Base-by-base conservation (phyloP, 257 asterid genomes). In the Capsicum chinense region DNA sequence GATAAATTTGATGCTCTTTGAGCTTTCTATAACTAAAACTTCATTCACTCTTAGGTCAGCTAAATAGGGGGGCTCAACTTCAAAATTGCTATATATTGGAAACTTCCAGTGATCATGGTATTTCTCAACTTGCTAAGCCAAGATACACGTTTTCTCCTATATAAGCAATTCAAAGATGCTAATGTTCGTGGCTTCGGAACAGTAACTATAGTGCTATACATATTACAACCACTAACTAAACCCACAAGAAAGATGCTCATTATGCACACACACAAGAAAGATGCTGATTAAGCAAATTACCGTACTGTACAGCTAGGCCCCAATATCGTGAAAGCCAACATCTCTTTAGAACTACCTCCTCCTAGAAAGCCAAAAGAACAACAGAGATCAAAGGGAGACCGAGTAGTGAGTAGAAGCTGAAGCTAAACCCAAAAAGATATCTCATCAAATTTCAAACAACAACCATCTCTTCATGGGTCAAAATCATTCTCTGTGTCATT, bases 241-340 rank as follows among this genome's bases (percentile, higher is more conserved):
- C 54, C 58, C 44, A 83, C 50, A 58, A 69, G 80, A 56, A 21
- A 42, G 78, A 56, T 39, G 14, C 54, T 83, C 68, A 50, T 54
- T 68, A 69, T 37, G 16, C 19, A 47, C 69, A 83, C 54, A 47
- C 44, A 83, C 50, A 58, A 69, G 80, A 56, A 21, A 42, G 78
- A 56, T 39, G 14, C 54, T 83, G 26, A 64, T 83, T 35, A 86
- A 79, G 81, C 6, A 84, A 67, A 89, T 91, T 95, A 97, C 99
- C 99, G 87, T 93, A 90, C 50, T 82, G 92, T 87, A 95, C 89
- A 88, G 99, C 99, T 87, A 97, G 91, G 84, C 95, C 89, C 99
- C 99, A 97, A 78, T 95, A 97, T 79, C 99, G 99, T 90, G 99
- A 94, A 87, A 97, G 99, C 99, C 99, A 97, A 83, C 99, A 97